Evolutionary conservation across 148 eudicot genomes (phyloP).

Genomic region (Rhododendron henanense): DNA sequence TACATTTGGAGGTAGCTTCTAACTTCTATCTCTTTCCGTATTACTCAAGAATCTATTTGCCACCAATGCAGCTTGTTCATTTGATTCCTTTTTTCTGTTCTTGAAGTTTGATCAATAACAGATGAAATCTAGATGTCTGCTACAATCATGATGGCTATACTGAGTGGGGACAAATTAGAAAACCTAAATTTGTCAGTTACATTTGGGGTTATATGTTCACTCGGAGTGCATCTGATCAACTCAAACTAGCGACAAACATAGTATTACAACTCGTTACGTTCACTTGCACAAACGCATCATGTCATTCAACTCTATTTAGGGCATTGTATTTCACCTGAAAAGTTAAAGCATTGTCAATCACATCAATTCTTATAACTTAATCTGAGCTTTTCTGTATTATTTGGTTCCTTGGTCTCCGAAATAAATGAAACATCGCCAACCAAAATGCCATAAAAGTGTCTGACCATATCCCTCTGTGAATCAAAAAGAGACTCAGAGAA

Average conservation of each 20-base stretch:
- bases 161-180: neutral
- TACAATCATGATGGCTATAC: neutral
- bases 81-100: constrained; percentile 2
- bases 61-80: neutral
- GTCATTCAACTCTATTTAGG: neutral
- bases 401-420: neutral
- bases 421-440: neutral
- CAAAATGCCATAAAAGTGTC: neutral
- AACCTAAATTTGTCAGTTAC: neutral
- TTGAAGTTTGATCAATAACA: neutral
- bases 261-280: neutral
- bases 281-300: neutral
- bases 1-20: constrained; percentile 63
- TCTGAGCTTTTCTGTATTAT: neutral
- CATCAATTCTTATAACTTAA: neutral
- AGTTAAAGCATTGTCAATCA: neutral
- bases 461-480: neutral
- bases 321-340: neutral
- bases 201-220: neutral
- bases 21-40: neutral
- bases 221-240: neutral
- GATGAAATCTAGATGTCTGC: neutral
- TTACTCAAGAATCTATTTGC: neutral
- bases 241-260: neutral
- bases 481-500: neutral